Evolutionary conservation across 2,329 filamentous ascomycete species (phyloP), one percentile per base, ranked within the genome.

Genomic region (Orbilia quercus): DNA sequence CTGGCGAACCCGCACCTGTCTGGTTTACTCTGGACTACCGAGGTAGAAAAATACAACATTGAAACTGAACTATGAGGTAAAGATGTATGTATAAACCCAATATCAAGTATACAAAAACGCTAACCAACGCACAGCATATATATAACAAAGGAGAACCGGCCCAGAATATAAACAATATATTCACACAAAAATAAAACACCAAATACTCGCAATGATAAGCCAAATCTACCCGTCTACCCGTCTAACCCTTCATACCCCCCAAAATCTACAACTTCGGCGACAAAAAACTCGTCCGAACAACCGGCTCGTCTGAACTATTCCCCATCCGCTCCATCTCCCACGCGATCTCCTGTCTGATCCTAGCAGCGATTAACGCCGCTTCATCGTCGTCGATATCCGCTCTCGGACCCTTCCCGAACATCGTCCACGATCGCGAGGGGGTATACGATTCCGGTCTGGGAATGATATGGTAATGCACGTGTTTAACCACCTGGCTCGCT

Each of bases 401-500:
- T 63, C 91, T 82, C 79, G 85, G 84, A 0, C 91, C 91, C 12
- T 89, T 82, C 0, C 91, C 91, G 82, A 94, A 94, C 90, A 93
- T 93, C 50, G 89, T 91, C 82, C 92, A 93, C 79, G 80, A 5
- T 83, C 84, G 60, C 75, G 83, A 85, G 50, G 82, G 85, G 5
- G 64, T 74, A 36, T 74, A 62, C 14, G 70, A 69, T 50, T 67
- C 62, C 79, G 93, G 92, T 38, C 94, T 83, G 0, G 94, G 94
- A 34, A 99, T 96, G 58, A 98, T 86, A 78, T 99, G 95, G 80
- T 96, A 98, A 81, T 99, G 94, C 53, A 96, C 89, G 80, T 98
- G 94, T 20, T 90, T 90, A 1, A 98, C 92, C 14, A 96, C 92
- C 82, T 98, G 94, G 1, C 92, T 92, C 1, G 94, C 94, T 31